Conservation (phyloP, 306 rosid genomes). For the Vigna radiata region DNA sequence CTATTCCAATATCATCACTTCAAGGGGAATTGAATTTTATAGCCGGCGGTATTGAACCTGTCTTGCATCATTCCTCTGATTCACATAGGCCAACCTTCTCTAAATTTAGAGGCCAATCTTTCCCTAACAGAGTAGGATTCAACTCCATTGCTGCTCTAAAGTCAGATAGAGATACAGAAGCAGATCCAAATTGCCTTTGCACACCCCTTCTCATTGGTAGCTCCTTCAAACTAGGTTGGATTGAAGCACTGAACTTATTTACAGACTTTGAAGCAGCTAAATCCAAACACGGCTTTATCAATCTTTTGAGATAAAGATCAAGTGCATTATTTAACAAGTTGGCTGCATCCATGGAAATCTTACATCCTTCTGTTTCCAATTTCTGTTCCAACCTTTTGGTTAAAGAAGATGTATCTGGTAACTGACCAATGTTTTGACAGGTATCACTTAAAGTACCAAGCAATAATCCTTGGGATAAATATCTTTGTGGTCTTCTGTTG, state of each 20-base stretch:
- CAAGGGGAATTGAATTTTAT: conserved; percentile 36
- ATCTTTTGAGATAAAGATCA: conserved; percentile 70
- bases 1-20: conserved; percentile 41
- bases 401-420: conserved; percentile 65
- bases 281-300: conserved; percentile 73
- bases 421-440: conserved; percentile 56
- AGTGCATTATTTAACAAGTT: conserved; percentile 59
- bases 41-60: conserved; percentile 39
- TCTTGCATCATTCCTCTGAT: conserved; percentile 47
- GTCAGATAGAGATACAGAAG: conserved; percentile 55
- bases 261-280: conserved; percentile 54
- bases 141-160: conserved; percentile 64
- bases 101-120: conserved; percentile 63
- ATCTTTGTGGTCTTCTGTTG: conserved; percentile 42
- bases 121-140: conserved; percentile 67
- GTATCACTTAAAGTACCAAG: conserved; percentile 37
- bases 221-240: conserved; percentile 45
- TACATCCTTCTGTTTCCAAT: conserved; percentile 61
- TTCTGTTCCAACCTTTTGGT: conserved; percentile 59
- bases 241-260: conserved; percentile 38
- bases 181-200: conserved; percentile 51
- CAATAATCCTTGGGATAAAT: conserved; percentile 31
- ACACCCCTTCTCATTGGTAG: conserved; percentile 39
- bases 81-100: conserved; percentile 61
- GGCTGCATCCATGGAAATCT: conserved; percentile 59